phyloP scores from a whole-genome alignment of 768 basidiomycete species.

The Crepidotus variabilis region DNA sequence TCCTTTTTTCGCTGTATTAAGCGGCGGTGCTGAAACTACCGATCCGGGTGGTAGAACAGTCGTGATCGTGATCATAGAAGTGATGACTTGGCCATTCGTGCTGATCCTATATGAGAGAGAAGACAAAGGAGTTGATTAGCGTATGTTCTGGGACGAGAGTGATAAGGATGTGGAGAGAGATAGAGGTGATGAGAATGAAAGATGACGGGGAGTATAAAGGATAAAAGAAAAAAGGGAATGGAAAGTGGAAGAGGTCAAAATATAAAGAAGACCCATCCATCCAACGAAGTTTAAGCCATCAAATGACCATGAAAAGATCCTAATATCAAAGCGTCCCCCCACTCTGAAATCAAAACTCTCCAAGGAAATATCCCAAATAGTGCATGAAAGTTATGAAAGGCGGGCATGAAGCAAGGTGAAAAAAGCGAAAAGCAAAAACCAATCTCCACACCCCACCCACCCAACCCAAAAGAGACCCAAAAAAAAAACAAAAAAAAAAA shows the following conservation, averaged over 20 bases:
- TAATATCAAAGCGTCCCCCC: neutral
- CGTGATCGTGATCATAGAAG: conserved; percentile 15
- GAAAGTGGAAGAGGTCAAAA: neutral
- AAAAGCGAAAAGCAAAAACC: neutral
- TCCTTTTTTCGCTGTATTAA: neutral
- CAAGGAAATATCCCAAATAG: too few species aligned
- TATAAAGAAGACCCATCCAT: neutral
- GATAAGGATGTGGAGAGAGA: neutral
- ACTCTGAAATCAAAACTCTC: neutral
- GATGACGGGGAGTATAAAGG: neutral
- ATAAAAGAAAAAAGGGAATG: neutral
- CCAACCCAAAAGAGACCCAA: neutral
- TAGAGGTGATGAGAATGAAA: neutral
- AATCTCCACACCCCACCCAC: neutral
- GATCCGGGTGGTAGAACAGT: conserved; percentile 7
- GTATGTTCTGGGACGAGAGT: neutral
- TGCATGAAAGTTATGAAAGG: too few species aligned
- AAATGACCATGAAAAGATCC: neutral
- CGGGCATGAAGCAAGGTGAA: neutral
- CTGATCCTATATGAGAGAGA: conserved; percentile 11
- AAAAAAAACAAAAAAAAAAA: neutral
- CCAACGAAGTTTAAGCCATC: neutral
- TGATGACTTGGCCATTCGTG: conserved; percentile 17
- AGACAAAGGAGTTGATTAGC: neutral
- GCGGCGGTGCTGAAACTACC: neutral